A percentile compares a stretch with the other conserved stretches of the same genome.
These are phyloP conservation scores for Cubamyces sp. DNA, from an alignment of 768 basidiomycete genomes.

Conservation along the genomic window DNA sequence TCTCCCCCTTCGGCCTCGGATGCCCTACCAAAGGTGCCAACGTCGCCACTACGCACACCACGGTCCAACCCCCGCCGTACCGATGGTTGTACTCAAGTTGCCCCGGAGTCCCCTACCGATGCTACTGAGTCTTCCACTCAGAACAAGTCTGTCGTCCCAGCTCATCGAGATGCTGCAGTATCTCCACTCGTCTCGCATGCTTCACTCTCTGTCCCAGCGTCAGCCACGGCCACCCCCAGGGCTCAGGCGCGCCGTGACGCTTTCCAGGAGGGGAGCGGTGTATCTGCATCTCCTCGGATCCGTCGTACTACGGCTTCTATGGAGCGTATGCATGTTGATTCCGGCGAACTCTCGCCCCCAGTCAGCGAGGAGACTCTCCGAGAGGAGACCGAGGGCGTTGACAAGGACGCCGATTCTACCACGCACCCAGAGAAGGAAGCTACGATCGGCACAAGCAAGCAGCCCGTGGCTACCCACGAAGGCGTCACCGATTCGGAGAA, in stretches of 20 bases:
- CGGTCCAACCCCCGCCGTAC: not conserved
- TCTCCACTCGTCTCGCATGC: not conserved
- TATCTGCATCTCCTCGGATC: not conserved
- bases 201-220: not conserved
- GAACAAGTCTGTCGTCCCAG: not conserved
- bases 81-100: not conserved
- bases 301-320: not conserved
- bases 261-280: not conserved
- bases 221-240: not conserved
- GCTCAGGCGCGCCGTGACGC: not conserved
- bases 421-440: slow-evolving; percentile 4
- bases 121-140: not conserved
- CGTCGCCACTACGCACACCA: not conserved
- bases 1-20: not conserved
- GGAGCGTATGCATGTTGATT: slow-evolving; percentile 6
- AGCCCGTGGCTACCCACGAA: not conserved
- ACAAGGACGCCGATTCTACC: slow-evolving; percentile 11
- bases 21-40: not conserved
- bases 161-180: slow-evolving; percentile 4
- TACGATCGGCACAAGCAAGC: not conserved
- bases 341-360: slow-evolving; percentile 21
- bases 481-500: not conserved
- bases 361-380: slow-evolving; percentile 21
- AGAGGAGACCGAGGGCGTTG: slow-evolving; percentile 17
- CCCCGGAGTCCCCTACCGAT: not conserved